phyloP scores from a whole-genome alignment of 495 filamentous ascomycete species.

The Recurvomyces mirabilis region DNA sequence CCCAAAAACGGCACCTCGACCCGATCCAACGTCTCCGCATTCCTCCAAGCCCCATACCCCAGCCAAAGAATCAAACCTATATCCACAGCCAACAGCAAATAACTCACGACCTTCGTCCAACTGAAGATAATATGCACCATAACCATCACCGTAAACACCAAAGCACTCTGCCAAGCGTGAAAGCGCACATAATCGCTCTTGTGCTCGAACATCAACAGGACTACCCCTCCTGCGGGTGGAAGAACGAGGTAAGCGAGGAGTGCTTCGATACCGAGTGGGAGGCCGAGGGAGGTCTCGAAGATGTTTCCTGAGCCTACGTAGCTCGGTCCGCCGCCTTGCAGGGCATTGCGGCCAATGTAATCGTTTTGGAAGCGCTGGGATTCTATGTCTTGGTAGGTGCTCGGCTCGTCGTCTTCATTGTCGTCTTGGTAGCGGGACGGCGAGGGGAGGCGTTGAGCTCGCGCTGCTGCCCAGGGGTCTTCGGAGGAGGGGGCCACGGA shows the following conservation, averaged over 20 bases:
- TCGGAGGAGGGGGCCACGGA: slow-evolving; percentile 8
- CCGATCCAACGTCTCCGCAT: slow-evolving; percentile 86
- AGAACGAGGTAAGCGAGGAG: slow-evolving; percentile 79
- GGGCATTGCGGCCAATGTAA: slow-evolving; percentile 22
- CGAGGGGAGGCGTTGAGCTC: slow-evolving; percentile 17
- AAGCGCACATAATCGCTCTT: slow-evolving; percentile 97
- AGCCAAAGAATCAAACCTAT: slow-evolving; percentile 66
- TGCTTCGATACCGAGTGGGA: slow-evolving; percentile 69
- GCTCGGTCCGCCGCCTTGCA: slow-evolving; percentile 27
- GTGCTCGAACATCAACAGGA: slow-evolving; percentile 75
- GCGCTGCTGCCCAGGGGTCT: slow-evolving; percentile 19
- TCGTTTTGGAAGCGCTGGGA: slow-evolving; percentile 14
- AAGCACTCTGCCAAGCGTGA: slow-evolving; percentile 87
- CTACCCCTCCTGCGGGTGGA: slow-evolving; percentile 76
- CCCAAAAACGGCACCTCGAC: slow-evolving; percentile 87
- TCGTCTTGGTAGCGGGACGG: slow-evolving; percentile 22
- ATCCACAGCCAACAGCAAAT: slow-evolving; percentile 68
- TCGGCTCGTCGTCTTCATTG: background rate
- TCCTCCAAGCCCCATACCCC: slow-evolving; percentile 66
- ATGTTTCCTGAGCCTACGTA: slow-evolving; percentile 33
- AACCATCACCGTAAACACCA: slow-evolving; percentile 78
- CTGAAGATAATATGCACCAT: slow-evolving; percentile 74
- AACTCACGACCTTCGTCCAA: slow-evolving; percentile 74
- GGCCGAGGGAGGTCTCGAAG: slow-evolving; percentile 61
- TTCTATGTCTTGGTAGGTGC: slow-evolving; percentile 15